These are phyloP conservation scores for Apostasia ramifera DNA, from an alignment of 106 monocot genomes.

Conservation along the genomic window DNA sequence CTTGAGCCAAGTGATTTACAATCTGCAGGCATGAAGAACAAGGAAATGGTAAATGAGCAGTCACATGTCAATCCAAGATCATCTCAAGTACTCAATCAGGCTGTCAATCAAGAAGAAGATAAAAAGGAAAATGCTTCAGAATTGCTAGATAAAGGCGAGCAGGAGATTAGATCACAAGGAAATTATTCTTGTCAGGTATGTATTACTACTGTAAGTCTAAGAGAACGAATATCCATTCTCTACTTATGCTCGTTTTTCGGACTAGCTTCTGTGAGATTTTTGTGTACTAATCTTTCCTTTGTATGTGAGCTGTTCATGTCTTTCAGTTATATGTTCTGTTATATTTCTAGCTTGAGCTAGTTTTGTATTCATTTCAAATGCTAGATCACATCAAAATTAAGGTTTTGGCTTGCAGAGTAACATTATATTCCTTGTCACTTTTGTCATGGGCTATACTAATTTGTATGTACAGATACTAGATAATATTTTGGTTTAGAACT, in stretches of 20 bases:
- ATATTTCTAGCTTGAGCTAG: background rate
- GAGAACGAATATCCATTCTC: background rate
- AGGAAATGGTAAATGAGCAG: constrained; percentile 3
- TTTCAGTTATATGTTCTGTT: background rate
- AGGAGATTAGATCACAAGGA: background rate
- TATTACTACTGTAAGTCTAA: background rate
- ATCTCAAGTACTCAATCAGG: background rate
- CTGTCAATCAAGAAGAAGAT: background rate
- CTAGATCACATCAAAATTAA: too few relatives aligned
- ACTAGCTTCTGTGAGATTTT: too few relatives aligned
- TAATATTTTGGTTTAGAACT: too few relatives aligned
- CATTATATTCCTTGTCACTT: too few relatives aligned
- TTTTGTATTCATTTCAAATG: too few relatives aligned
- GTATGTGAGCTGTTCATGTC: background rate
- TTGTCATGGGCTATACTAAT: too few relatives aligned
- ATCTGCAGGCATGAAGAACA: constrained; percentile 5
- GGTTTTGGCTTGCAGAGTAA: too few relatives aligned
- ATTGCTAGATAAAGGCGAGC: background rate
- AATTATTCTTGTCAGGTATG: background rate
- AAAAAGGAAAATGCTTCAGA: constrained; percentile 1
- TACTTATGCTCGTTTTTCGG: background rate
- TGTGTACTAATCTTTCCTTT: background rate
- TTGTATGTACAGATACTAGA: too few relatives aligned
- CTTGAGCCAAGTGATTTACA: constrained; percentile 2
- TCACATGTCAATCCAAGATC: constrained; percentile 1